Evolutionary conservation across 2,329 filamentous ascomycete genomes (phyloP).

Genomic region (Thelonectria rubi): DNA sequence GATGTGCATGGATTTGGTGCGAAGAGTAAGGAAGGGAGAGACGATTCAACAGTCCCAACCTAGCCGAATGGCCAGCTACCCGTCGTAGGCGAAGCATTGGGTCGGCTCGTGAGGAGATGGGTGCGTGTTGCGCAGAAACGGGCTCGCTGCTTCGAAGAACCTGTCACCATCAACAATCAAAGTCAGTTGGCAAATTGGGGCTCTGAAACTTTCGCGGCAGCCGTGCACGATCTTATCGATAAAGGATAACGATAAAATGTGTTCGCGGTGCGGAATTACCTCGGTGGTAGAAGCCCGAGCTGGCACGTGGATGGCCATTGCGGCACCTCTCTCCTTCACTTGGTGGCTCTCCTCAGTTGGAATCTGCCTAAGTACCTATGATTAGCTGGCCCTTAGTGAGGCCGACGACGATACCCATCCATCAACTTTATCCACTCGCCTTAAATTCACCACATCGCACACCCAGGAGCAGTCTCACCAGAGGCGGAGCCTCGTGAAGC

Average conservation of each 20-base stretch:
- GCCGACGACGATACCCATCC: background rate
- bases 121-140: conserved; percentile 1
- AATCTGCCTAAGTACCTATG: background rate
- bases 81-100: conserved; percentile 45
- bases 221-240: conserved; percentile 3
- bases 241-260: conserved; percentile 24
- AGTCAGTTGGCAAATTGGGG: background rate
- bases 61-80: conserved; percentile 30
- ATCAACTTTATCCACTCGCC: conserved; percentile 9
- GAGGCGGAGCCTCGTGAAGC: conserved; percentile 39
- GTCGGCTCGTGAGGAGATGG: conserved; percentile 15
- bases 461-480: conserved; percentile 28
- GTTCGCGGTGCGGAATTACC: conserved; percentile 12
- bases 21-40: conserved; percentile 14
- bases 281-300: conserved; percentile 5
- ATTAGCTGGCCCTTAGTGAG: conserved; percentile 11
- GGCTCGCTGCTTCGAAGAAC: conserved; percentile 7
- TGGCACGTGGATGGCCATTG: conserved; percentile 29
- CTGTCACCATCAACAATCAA: no score
- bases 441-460: conserved; percentile 33
- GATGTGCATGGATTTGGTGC: background rate
- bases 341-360: background rate
- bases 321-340: conserved; percentile 11
- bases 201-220: conserved; percentile 27
- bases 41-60: conserved; percentile 19